Base-by-base conservation (phyloP, 2,329 filamentous ascomycete species). In the Aspergillus jensenii region DNA sequence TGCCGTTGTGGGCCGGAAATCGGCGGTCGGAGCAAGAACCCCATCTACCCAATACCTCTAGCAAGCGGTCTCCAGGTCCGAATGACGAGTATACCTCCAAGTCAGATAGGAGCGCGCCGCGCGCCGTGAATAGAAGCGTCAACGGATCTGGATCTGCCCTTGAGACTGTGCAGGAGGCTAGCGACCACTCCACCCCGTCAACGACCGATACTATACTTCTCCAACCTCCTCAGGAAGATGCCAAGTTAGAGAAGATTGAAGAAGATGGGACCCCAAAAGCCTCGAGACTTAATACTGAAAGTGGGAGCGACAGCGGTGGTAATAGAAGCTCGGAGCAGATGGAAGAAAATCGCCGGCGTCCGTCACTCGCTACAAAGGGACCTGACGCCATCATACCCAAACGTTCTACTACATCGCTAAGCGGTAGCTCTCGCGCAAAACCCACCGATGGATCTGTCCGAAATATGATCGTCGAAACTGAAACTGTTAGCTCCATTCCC, bases 381-480 rank as follows among this genome's bases (percentile, higher is more conserved):
- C 81, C 87, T 2, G 70, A 79, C 73, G 61, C 78, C 79, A 73
- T 87, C 75, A 71, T 87, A 69, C 68, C 86, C 74, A 79, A 90
- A 62, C 80, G 89, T 60, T 91, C 90, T 8, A 86, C 87, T 50
- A 84, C 89, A 37, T 88, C 87, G 60, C 83, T 90, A 41, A 79
- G 79, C 52, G 65, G 64, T 4, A 63, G 53, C 35, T 52, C 67
- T 47, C 90, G 92, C 70, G 81, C 84, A 35, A 91, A 93, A 71
- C 79, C 85, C 27, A 72, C 82, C 52, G 90, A 96, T 71, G 87
- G 87, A n/a, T 89, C 90, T 37, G 84, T 88, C 57, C 87, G 89
- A 70, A 95, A 91, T 67, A 97, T 99, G 92, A 98, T 91, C 9
- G 93, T 98, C 14, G 95, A 99, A 78, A 97, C 95, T 0, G 95